phyloP scores from a whole-genome alignment of 768 basidiomycete species.

The Epithele typhae region DNA sequence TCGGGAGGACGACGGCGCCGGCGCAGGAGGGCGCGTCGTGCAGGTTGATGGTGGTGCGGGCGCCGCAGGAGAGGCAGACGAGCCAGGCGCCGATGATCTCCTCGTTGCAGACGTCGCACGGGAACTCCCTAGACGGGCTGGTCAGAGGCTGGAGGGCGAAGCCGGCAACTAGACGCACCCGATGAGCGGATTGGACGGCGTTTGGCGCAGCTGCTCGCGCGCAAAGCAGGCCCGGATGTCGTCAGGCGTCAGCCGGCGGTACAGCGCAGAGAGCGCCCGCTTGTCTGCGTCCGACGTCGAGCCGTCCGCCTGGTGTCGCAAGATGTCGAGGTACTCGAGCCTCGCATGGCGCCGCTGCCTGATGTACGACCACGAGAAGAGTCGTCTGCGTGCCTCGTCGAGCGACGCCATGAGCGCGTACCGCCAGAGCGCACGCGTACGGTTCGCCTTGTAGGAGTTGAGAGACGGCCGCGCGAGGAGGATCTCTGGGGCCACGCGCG shows the following conservation, averaged over 20 bases:
- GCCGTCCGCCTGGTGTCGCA: neutral
- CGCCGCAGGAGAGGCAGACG: slow-evolving; percentile 11
- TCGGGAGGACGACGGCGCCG: neutral
- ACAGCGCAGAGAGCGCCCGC: no score
- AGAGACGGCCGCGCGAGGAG: slow-evolving; percentile 25
- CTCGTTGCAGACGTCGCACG: neutral
- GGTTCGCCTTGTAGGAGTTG: slow-evolving; percentile 15
- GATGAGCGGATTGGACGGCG: no score
- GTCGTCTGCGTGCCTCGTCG: slow-evolving; percentile 15
- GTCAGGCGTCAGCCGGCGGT: no score
- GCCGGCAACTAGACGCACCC: no score
- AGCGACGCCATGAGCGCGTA: slow-evolving; percentile 24
- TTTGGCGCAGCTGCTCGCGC: no score
- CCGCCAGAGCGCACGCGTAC: slow-evolving; percentile 26
- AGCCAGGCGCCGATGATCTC: neutral
- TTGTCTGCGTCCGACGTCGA: no score
- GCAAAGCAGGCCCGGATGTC: no score
- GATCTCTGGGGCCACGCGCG: slow-evolving; percentile 22
- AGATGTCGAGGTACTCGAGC: slow-evolving; percentile 25
- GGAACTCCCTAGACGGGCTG: neutral
- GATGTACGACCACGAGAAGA: slow-evolving; percentile 30
- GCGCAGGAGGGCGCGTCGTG: slow-evolving; percentile 15
- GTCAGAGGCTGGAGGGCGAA: no score
- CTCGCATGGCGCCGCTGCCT: slow-evolving; percentile 22
- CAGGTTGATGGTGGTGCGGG: slow-evolving; percentile 14